Conservation (phyloP, 2,329 filamentous ascomycete species). For the Penicillium aurantiogriseum region DNA sequence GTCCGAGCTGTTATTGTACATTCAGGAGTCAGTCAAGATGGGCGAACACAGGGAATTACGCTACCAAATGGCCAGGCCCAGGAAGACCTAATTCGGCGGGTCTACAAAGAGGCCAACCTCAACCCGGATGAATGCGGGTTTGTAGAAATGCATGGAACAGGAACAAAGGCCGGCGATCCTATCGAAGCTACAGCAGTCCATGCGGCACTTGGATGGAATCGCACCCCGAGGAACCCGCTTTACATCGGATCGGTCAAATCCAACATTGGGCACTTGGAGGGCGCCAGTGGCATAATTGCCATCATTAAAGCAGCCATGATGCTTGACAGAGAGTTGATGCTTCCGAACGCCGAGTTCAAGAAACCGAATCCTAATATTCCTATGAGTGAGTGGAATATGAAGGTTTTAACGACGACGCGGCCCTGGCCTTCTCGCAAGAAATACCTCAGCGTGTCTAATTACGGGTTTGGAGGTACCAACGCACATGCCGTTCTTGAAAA, state of each 20-base stretch:
- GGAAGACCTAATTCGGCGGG: slow-evolving; percentile 34
- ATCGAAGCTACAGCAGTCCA: slow-evolving; percentile 42
- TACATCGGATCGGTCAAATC: slow-evolving; percentile 29
- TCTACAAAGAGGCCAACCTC: slow-evolving; percentile 38
- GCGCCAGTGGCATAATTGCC: slow-evolving; percentile 29
- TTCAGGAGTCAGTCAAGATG: slow-evolving; percentile 37
- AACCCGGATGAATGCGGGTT: slow-evolving; percentile 29
- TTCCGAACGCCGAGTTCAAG: slow-evolving; percentile 28
- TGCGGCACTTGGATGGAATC: slow-evolving; percentile 17
- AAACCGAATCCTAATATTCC: slow-evolving; percentile 32
- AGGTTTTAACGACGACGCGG: slow-evolving; percentile 18
- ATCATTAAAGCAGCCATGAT: slow-evolving; percentile 33
- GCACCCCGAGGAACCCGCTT: slow-evolving; percentile 18
- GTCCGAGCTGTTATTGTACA: slow-evolving; percentile 38
- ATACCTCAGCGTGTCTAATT: slow-evolving; percentile 28
- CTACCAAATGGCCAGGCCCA: slow-evolving; percentile 42
- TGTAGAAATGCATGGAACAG: slow-evolving; percentile 42
- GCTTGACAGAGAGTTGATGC: slow-evolving; percentile 26
- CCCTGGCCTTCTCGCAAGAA: slow-evolving; percentile 31
- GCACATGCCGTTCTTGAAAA: slow-evolving; percentile 28
- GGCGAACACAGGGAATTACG: slow-evolving; percentile 40
- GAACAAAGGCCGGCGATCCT: slow-evolving; percentile 55
- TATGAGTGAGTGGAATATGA: slow-evolving; percentile 26
- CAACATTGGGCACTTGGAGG: slow-evolving; percentile 38
- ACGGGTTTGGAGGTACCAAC: slow-evolving; percentile 33